Percentiles rank a stretch among this genome's conserved stretches.
Conservation (phyloP, 495 filamentous ascomycete species). For the Aspergillus sparsus region DNA sequence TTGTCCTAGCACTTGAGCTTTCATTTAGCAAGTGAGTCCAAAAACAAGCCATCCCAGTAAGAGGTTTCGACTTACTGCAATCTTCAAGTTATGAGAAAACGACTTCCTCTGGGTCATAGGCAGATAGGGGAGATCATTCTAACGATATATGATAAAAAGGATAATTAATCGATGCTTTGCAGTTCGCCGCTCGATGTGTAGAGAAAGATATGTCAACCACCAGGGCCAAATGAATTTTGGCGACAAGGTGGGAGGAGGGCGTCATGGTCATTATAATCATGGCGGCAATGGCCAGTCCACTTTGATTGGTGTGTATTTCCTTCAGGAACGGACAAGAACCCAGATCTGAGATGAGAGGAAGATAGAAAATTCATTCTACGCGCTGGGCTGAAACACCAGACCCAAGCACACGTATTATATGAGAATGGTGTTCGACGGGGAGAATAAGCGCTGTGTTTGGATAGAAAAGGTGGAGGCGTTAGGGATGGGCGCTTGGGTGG, state of each 20-base stretch:
- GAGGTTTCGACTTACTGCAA: constrained; percentile 25
- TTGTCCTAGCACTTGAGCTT: constrained; percentile 16
- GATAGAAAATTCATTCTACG: constrained; percentile 30
- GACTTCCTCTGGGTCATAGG: constrained; percentile 32
- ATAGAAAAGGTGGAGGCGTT: constrained; percentile 20
- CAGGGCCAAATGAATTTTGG: background rate
- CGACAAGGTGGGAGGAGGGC: constrained; percentile 15
- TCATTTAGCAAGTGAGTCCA: constrained; percentile 3
- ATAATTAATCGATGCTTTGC: constrained; percentile 4
- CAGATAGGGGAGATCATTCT: constrained; percentile 31
- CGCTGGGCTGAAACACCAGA: constrained; percentile 42
- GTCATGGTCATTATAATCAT: constrained; percentile 13
- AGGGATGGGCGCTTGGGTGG: constrained; percentile 42
- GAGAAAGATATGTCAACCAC: background rate
- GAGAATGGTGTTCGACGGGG: constrained; percentile 3
- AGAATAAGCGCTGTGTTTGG: constrained; percentile 30
- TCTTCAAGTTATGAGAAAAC: constrained; percentile 23
- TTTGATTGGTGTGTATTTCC: constrained; percentile 22
- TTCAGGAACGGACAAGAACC: constrained; percentile 9
- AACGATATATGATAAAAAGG: constrained; percentile 13
- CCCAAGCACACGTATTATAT: constrained; percentile 21
- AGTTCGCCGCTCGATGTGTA: constrained; percentile 4
- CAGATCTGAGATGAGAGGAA: constrained; percentile 31
- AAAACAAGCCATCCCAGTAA: background rate
- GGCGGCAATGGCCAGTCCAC: constrained; percentile 16